These are phyloP conservation scores for Malus hybrid DNA, from an alignment of 331 rosid genomes.

Conservation along the genomic window DNA sequence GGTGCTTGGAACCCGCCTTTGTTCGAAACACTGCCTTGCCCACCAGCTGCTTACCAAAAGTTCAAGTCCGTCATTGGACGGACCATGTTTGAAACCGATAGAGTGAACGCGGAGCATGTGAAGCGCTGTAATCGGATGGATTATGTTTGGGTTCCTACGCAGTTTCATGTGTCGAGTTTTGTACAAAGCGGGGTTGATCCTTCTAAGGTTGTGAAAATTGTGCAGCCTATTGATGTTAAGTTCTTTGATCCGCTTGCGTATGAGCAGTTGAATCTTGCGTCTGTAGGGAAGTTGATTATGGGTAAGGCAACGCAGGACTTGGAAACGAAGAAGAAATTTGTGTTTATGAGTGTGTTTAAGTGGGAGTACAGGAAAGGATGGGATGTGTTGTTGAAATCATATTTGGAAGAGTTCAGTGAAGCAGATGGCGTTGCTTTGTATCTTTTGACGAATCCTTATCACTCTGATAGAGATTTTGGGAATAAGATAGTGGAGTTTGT, in stretches of 20 bases:
- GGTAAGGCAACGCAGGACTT: slow-evolving; percentile 20
- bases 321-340: slow-evolving; percentile 23
- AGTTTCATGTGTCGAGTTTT: slow-evolving; percentile 51
- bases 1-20: slow-evolving; percentile 84
- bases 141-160: slow-evolving; percentile 86
- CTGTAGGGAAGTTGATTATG: slow-evolving; percentile 32
- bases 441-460: slow-evolving; percentile 74
- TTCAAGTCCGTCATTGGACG: slow-evolving; percentile 72
- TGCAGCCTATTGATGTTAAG: slow-evolving; percentile 73
- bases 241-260: slow-evolving; percentile 61
- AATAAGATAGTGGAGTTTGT: slow-evolving; percentile 72
- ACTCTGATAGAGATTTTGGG: slow-evolving; percentile 57
- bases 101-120: slow-evolving; percentile 51
- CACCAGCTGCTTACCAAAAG: slow-evolving; percentile 48
- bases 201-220: slow-evolving; percentile 68
- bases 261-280: slow-evolving; percentile 42
- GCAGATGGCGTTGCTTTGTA: slow-evolving; percentile 50
- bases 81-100: slow-evolving; percentile 80
- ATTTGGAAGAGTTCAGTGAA: slow-evolving; percentile 52
- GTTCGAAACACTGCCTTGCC: slow-evolving; percentile 68
- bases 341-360: slow-evolving; percentile 67
- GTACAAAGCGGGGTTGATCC: slow-evolving; percentile 70
- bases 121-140: slow-evolving; percentile 60
- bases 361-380: slow-evolving; percentile 96
- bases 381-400: slow-evolving; percentile 68